A percentile compares a stretch with the other conserved stretches of the same genome.
Evolutionary conservation across 352 stramenopile genomes (phyloP).

Genomic region (Phytophthora pini): DNA sequence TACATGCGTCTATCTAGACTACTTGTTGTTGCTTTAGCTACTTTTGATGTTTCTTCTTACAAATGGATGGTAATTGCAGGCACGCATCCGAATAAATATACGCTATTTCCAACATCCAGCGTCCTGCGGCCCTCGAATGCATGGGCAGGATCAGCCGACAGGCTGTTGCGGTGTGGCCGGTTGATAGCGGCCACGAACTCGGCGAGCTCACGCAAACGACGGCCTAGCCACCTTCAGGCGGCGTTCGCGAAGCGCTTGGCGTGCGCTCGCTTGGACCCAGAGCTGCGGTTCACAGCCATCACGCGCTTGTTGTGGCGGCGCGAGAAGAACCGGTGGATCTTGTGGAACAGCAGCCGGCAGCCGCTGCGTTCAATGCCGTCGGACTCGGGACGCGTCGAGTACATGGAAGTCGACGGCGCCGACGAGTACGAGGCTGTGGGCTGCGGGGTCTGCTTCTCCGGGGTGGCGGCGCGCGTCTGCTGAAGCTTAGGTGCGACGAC

Average conservation of each 20-base stretch:
- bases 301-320: constrained; percentile 53
- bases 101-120: constrained; percentile 30
- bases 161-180: constrained; percentile 33
- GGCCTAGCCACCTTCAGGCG: constrained; percentile 49
- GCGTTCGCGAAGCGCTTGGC: constrained; percentile 32
- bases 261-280: constrained; percentile 20
- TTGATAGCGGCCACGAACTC: constrained; percentile 27
- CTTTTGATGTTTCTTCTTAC: constrained; percentile 29
- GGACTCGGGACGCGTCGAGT: constrained; percentile 29
- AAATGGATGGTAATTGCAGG: constrained; percentile 34
- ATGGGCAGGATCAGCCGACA: constrained; percentile 34
- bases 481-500: constrained; percentile 12
- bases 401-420: constrained; percentile 31
- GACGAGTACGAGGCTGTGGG: constrained; percentile 31
- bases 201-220: constrained; percentile 29
- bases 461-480: constrained; percentile 11
- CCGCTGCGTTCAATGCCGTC: constrained; percentile 34
- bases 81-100: constrained; percentile 49
- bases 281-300: constrained; percentile 42
- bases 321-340: constrained; percentile 56
- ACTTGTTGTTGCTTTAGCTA: constrained; percentile 12
- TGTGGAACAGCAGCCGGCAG: constrained; percentile 44
- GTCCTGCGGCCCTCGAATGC: constrained; percentile 25
- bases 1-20: constrained; percentile 33
- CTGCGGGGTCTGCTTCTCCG: constrained; percentile 29